A percentile compares a stretch with the other conserved stretches of the same genome.
Conservation (phyloP, 352 stramenopile species). For the Hyaloperonospora brassicae region DNA sequence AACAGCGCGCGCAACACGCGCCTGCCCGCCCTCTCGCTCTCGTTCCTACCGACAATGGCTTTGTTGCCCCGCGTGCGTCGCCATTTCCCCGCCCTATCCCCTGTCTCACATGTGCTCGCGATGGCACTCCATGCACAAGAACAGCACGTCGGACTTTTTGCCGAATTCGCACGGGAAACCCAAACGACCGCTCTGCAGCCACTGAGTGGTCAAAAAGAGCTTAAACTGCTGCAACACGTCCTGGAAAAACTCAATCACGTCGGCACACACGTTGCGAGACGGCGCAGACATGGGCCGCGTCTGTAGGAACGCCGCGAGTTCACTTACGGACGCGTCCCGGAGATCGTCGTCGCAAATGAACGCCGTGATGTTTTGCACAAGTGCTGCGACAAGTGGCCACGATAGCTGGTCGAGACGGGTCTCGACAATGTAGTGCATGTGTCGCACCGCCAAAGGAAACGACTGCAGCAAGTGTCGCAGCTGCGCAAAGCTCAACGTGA, state of each 20-base stretch:
- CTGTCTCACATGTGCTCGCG: slow-evolving; percentile 53
- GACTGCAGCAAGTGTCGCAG: slow-evolving; percentile 52
- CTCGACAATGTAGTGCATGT: slow-evolving; percentile 57
- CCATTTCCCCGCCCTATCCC: neutral
- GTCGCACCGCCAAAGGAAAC: slow-evolving; percentile 49
- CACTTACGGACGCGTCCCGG: slow-evolving; percentile 48
- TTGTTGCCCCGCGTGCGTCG: no score
- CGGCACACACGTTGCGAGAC: slow-evolving; percentile 49
- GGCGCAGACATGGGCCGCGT: slow-evolving; percentile 17
- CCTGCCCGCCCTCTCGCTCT: no score
- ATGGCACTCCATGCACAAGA: slow-evolving; percentile 81
- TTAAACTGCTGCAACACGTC: slow-evolving; percentile 58
- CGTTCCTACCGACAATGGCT: no score
- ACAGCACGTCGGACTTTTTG: slow-evolving; percentile 67
- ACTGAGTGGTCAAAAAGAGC: slow-evolving; percentile 50
- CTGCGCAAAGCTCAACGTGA: slow-evolving; percentile 45
- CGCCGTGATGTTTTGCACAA: slow-evolving; percentile 54
- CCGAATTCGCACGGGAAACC: slow-evolving; percentile 71
- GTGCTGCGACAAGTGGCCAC: slow-evolving; percentile 48
- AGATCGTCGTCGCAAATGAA: slow-evolving; percentile 75
- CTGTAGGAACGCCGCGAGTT: slow-evolving; percentile 54
- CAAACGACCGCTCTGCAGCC: slow-evolving; percentile 48
- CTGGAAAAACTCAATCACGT: slow-evolving; percentile 57
- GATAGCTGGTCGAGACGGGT: slow-evolving; percentile 43
- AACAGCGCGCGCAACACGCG: no score